A percentile compares a stretch with the other conserved stretches of the same genome.
Evolutionary conservation across 768 basidiomycete species (phyloP).

Genomic region (Suillus paluster): DNA sequence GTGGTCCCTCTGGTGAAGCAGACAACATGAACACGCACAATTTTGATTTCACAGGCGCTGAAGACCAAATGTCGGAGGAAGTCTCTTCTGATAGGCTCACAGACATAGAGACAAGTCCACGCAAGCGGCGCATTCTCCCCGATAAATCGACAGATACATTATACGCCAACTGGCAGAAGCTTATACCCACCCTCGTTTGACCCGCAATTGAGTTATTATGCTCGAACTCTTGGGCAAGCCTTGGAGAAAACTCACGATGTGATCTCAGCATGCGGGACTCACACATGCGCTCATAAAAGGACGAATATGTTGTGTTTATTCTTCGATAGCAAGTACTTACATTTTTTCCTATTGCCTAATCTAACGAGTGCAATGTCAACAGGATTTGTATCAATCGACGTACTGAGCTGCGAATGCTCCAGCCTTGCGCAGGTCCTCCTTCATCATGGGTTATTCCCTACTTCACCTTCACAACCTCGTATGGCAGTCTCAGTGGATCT

Average conservation of each 20-base stretch:
- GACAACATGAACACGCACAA: too few relatives aligned
- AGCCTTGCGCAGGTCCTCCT: background rate
- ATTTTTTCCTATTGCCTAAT: background rate
- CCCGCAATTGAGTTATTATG: background rate
- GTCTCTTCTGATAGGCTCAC: background rate
- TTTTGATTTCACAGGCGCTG: background rate
- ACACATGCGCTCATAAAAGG: background rate
- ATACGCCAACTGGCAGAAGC: background rate
- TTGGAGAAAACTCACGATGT: background rate
- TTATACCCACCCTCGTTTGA: background rate
- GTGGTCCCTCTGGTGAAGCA: too few relatives aligned
- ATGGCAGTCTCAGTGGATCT: conserved; percentile 31
- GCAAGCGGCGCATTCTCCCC: background rate
- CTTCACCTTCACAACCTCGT: conserved; percentile 21
- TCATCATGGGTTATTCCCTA: conserved; percentile 39
- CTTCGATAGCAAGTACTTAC: background rate
- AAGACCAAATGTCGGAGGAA: background rate
- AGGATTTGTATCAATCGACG: background rate
- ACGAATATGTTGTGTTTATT: background rate
- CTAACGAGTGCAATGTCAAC: background rate
- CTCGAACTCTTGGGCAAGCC: background rate
- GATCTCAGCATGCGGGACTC: background rate
- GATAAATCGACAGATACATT: background rate
- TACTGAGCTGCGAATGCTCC: background rate
- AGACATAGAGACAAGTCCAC: background rate